These are phyloP conservation scores for Alternaria sp. DNA, from an alignment of 2,329 filamentous ascomycete genomes.

Conservation along the genomic window DNA sequence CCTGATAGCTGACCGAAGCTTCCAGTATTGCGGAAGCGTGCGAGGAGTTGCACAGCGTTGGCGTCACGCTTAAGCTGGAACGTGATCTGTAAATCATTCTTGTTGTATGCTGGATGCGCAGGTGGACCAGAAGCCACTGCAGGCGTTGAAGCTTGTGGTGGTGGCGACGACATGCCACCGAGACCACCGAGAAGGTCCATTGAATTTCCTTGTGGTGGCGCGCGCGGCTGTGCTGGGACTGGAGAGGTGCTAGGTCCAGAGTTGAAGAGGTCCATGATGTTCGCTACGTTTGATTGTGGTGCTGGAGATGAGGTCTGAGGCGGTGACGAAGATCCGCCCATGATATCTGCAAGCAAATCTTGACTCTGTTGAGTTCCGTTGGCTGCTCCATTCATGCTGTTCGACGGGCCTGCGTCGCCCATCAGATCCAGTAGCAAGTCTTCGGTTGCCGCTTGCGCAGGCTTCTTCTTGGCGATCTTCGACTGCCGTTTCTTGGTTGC, in stretches of 20 bases:
- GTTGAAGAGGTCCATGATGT: conserved; percentile 92
- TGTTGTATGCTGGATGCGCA: conserved; percentile 80
- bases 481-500: conserved; percentile 64
- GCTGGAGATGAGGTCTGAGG: conserved; percentile 50
- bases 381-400: conserved; percentile 61
- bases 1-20: conserved; percentile 71
- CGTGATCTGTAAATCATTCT: conserved; percentile 82
- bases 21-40: conserved; percentile 82
- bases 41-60: conserved; percentile 81
- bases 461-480: conserved; percentile 70
- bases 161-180: conserved; percentile 56
- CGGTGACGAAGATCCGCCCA: conserved; percentile 68
- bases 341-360: conserved; percentile 89
- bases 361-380: conserved; percentile 72
- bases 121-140: conserved; percentile 50
- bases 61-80: conserved; percentile 85
- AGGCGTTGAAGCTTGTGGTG: conserved; percentile 56
- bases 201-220: conserved; percentile 46
- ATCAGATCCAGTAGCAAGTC: conserved; percentile 93
- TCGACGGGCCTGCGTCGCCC: conserved; percentile 72
- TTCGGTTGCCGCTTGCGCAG: conserved; percentile 84
- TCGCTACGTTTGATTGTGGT: conserved; percentile 53
- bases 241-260: conserved; percentile 54
- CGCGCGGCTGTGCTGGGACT: conserved; percentile 50
- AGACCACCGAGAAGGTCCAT: conserved; percentile 55